Evolutionary conservation across 2,329 filamentous ascomycete genomes (phyloP).

Genomic region (Diaporthe citri): DNA sequence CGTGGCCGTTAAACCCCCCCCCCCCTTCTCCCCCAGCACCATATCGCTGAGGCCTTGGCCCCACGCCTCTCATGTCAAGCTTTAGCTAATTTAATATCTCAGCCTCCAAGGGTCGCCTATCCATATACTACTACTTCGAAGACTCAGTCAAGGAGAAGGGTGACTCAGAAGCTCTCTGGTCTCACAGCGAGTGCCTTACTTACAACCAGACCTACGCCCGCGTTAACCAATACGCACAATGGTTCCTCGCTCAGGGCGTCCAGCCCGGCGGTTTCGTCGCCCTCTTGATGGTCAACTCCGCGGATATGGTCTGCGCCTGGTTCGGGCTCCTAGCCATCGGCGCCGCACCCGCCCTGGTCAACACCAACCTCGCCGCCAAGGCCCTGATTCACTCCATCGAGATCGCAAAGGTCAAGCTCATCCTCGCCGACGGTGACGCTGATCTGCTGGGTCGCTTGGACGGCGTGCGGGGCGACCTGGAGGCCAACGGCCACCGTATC

Average conservation of each 20-base stretch:
- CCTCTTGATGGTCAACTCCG: conserved; percentile 76
- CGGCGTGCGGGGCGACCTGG: conserved; percentile 66
- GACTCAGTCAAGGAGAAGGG: conserved; percentile 64
- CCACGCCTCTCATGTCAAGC: neutral
- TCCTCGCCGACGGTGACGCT: conserved; percentile 70
- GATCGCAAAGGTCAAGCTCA: conserved; percentile 66
- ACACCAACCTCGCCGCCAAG: conserved; percentile 75
- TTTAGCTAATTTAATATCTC: conserved; percentile 30
- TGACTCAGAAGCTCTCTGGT: conserved; percentile 75
- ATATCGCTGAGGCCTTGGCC: neutral
- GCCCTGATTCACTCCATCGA: conserved; percentile 75
- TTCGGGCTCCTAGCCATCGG: conserved; percentile 75
- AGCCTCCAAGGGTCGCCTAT: conserved; percentile 66
- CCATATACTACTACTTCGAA: conserved; percentile 76
- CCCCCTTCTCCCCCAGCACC: neutral
- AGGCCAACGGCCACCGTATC: conserved; percentile 64
- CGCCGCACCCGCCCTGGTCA: conserved; percentile 77
- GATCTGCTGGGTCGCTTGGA: conserved; percentile 69
- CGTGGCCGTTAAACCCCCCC: conserved; percentile 40
- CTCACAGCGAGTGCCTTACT: conserved; percentile 70
- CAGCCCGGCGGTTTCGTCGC: conserved; percentile 71
- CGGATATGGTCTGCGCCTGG: conserved; percentile 76
- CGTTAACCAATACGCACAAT: conserved; percentile 72
- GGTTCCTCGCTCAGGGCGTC: conserved; percentile 70
- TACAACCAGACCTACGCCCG: conserved; percentile 68